Percentiles rank a stretch among this genome's conserved stretches.
These are phyloP conservation scores for Leishmania lainsoni DNA, from an alignment of 208 protist genomes.

Conservation along the genomic window DNA sequence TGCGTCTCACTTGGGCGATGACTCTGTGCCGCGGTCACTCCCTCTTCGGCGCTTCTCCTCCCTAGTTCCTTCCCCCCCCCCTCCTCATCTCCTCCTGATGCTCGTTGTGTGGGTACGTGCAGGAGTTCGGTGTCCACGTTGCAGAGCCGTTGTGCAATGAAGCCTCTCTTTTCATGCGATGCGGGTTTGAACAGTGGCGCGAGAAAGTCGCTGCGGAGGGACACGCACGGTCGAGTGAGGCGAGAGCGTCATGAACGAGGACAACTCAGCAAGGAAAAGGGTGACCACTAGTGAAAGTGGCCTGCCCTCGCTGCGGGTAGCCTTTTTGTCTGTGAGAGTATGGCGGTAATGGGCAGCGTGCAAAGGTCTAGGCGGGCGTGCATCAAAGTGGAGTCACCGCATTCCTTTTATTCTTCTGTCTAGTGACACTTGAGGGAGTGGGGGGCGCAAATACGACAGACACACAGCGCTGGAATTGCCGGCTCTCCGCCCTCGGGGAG, in stretches of 20 bases:
- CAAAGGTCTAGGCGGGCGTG: background rate
- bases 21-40: background rate
- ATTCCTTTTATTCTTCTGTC: background rate
- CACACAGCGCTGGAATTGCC: background rate
- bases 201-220: background rate
- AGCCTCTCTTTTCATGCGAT: background rate
- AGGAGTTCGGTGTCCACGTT: background rate
- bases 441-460: background rate
- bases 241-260: background rate
- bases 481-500: background rate
- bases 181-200: background rate
- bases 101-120: background rate
- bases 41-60: background rate
- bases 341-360: background rate
- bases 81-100: background rate
- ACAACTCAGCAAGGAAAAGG: background rate
- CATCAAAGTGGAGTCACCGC: background rate
- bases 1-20: background rate
- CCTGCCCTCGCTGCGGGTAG: background rate
- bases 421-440: background rate
- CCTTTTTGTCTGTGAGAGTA: too few species aligned
- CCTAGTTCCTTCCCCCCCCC: background rate
- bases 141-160: background rate
- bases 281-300: background rate
- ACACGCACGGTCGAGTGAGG: background rate